Evolutionary conservation across 108 stramenopile genomes (phyloP), one percentile per base, ranked within the genome.

Genomic region (Nitzschia sp.): DNA sequence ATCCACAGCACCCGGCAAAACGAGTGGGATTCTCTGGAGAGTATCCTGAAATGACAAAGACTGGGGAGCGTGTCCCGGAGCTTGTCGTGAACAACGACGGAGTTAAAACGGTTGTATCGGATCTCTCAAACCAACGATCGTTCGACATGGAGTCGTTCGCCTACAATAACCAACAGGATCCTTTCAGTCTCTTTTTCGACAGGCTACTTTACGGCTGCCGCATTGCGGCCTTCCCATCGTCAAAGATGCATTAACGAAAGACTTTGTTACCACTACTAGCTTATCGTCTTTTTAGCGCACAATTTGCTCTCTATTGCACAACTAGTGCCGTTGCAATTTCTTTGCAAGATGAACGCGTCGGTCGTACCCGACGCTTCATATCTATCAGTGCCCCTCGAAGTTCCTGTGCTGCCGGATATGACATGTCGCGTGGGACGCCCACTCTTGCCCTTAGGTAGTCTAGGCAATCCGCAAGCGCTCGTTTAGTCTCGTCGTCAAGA

Each of bases 401-500:
- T 58, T 87, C 81, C 55, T 90, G 67, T 0, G 88, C 92, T 15
- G 92, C 89, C 17, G 85, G 83, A 63, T 86, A 72, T 24, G 78
- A 54, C 76, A 94, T 82, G 56, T 91, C 90, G 38, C 90, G 70
- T 23, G 90, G 90, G 1, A 88, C 86, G 23, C 90, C 90, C 2
- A 85, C 79, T 45, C 90, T 78, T 61, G 86, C 90, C 58, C 90
- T 66, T 34, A 91, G 60, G 53, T 91, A 91, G 6, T 51, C 81
- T 45, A 91, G 61, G 51, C 85, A 80, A 54, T 70, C 59, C n/a
- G 72, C 66, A 0, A 91, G 85, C 49, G 79, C 85, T 45, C 54
- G 75, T 34, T 59, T 59, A 47, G 79, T 68, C 17, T 70, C 56
- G 55, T 63, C 47, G 9, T 74, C 69, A 28, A 85, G 36, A 21